phyloP scores from a whole-genome alignment of 352 stramenopile genomes.

The Globisporangium yorkense region DNA sequence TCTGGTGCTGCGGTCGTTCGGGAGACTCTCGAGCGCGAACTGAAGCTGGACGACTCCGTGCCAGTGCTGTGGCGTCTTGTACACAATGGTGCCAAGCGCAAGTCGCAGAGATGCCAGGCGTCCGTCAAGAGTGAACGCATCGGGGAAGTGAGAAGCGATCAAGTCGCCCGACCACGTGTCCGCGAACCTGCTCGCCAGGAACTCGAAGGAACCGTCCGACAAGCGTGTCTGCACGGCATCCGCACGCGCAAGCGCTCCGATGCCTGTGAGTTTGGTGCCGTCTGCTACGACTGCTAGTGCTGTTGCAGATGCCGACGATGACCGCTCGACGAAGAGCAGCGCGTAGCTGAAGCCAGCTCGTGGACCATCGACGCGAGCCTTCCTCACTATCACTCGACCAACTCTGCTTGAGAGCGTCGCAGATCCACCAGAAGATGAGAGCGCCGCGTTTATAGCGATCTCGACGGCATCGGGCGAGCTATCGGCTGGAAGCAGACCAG shows the following conservation, averaged over 20 bases:
- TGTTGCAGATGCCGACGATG: neutral
- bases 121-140: constrained; percentile 6
- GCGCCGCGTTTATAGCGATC: constrained; percentile 7
- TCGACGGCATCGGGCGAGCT: constrained; percentile 6
- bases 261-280: constrained; percentile 5
- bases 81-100: constrained; percentile 1
- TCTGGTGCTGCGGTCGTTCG: neutral
- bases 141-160: neutral
- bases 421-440: neutral
- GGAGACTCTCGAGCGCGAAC: constrained; percentile 4
- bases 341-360: constrained; percentile 10
- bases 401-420: neutral
- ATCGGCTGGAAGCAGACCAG: constrained; percentile 6
- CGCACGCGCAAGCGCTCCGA: constrained; percentile 13
- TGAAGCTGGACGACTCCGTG: constrained; percentile 4
- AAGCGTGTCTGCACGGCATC: constrained; percentile 2
- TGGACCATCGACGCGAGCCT: constrained; percentile 6
- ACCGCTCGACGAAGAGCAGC: constrained; percentile 13
- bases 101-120: neutral
- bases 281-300: constrained; percentile 1
- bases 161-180: constrained; percentile 5
- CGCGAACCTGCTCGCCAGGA: neutral
- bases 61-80: constrained; percentile 4
- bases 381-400: constrained; percentile 9
- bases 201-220: constrained; percentile 6